These are phyloP conservation scores for Quercus ilex DNA, from an alignment of 306 rosid genomes.

Conservation along the genomic window DNA sequence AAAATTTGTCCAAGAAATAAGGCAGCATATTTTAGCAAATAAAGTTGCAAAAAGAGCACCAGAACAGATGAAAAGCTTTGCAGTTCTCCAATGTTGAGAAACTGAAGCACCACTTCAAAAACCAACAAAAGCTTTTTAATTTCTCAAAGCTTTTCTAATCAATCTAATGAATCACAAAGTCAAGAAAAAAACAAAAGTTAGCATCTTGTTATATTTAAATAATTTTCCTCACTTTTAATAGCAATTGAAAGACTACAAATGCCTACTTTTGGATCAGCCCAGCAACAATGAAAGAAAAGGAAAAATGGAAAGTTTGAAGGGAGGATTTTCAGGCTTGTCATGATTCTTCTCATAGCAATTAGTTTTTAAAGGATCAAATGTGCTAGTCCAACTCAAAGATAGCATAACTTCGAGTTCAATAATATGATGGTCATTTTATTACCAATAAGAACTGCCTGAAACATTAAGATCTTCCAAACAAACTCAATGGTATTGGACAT, in stretches of 20 bases:
- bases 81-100: neutral
- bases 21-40: neutral
- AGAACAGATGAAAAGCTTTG: neutral
- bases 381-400: neutral
- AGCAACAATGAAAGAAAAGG: neutral
- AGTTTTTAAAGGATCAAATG: too few relatives aligned
- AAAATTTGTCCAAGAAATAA: too few relatives aligned
- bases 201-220: too few relatives aligned
- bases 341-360: neutral
- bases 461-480: neutral
- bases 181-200: neutral
- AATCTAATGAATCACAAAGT: neutral
- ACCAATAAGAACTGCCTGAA: neutral
- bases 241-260: too few relatives aligned
- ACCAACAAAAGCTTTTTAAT: neutral
- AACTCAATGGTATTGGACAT: neutral
- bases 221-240: neutral
- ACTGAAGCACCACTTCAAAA: constrained; percentile 2
- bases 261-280: neutral
- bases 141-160: neutral
- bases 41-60: constrained; percentile 1
- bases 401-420: neutral
- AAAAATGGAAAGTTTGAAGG: neutral
- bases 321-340: neutral
- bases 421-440: neutral